Base-by-base conservation (phyloP, 257 asterid species). In the Schizonepeta tenuifolia region DNA sequence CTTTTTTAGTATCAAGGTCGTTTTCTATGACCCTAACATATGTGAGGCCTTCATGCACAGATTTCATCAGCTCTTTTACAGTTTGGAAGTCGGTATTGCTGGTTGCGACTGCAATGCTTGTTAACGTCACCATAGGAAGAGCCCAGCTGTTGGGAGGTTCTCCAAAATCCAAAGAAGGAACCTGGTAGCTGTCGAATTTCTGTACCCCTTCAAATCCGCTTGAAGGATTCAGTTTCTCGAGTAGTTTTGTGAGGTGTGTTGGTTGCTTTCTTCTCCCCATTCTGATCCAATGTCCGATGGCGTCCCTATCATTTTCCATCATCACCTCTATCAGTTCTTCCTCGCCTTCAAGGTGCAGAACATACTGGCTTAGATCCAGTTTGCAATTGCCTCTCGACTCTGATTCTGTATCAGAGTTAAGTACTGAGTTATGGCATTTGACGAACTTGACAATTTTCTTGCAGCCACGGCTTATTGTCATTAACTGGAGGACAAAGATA, bases 101-200 rank as follows among this genome's bases (percentile, higher is more conserved):
- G 14, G 80, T 80, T 18, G 98, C 89, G 6, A 87, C 77, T 10
- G 97, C 96, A 61, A 90, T 88, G 90, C 97, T 87, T 58, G 95
- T 77, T 68, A 92, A 70, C 15, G 98, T 90, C 67, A 82, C 96
- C 63, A 90, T 88, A 10, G 98, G 97, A 41, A 92, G 97, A 46
- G 97, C 94, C 97, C 98, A 92, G 81, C 92, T 77, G 67, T 88
- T 80, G 6, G 89, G 92, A 65, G 97, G 96, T 71, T 86, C 88
- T 62, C 77, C 86, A 20, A 71, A 77, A 56, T 83, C 88, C 56
- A 90, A 72, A 7, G 94, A 80, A 61, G 79, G 89, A 50, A 92
- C 84, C 26, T 61, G 71, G 51, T 77, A 73, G 28, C 67, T 85
- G 77, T 92, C 97, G 26, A 92, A 92, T 55, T 65, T 69, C 18